Conservation (phyloP, 2,329 filamentous ascomycete genomes). For the Phaeophleospora eucalypticola region DNA sequence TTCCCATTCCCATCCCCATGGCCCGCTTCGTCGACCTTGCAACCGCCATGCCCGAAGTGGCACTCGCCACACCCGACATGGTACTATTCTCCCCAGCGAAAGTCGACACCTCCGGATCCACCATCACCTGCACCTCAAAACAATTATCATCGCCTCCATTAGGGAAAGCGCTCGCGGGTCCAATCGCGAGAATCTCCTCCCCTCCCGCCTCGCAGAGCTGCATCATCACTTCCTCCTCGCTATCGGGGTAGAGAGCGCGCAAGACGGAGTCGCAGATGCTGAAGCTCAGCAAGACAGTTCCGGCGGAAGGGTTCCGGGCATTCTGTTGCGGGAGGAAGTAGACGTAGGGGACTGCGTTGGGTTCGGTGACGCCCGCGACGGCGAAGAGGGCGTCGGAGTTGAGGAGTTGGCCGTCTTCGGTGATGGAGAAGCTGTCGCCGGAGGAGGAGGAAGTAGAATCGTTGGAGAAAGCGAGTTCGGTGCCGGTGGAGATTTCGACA, state of each 20-base stretch:
- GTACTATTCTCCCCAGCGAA: no score
- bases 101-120: no score
- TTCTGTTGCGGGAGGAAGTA: background rate
- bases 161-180: background rate
- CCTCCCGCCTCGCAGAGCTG: no score
- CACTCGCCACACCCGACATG: no score
- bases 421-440: constrained; percentile 25
- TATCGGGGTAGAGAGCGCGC: no score
- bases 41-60: no score
- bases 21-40: no score
- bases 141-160: no score
- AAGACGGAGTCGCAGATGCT: background rate
- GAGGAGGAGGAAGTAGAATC: constrained; percentile 22
- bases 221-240: no score
- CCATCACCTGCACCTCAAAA: no score
- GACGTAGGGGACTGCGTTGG: background rate
- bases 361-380: background rate
- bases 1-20: no score
- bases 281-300: background rate
- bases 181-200: background rate
- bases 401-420: constrained; percentile 19
- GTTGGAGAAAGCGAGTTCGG: constrained; percentile 8
- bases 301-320: no score
- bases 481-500: background rate
- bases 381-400: background rate